These are phyloP conservation scores for Aphanocladium album DNA, from an alignment of 2,329 filamentous ascomycete genomes.

Conservation along the genomic window DNA sequence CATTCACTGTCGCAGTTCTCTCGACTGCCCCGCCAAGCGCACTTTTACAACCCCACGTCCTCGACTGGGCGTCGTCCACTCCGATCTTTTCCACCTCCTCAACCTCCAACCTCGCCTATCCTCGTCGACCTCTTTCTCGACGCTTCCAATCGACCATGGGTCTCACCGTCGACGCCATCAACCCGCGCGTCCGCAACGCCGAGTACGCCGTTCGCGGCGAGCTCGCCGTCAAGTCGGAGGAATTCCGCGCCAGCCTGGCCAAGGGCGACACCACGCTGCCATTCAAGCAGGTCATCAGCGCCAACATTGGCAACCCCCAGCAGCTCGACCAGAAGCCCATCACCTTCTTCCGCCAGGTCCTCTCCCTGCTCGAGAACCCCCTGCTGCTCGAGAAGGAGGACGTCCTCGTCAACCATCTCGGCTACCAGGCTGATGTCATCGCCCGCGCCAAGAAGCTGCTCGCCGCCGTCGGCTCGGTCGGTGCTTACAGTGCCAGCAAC, in stretches of 20 bases:
- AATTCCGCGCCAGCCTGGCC: constrained; percentile 71
- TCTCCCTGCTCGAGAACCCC: constrained; percentile 90
- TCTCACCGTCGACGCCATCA: constrained; percentile 83
- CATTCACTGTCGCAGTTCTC: background rate
- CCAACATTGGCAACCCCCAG: constrained; percentile 98
- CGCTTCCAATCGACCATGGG: constrained; percentile 31
- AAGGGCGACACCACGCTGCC: constrained; percentile 60
- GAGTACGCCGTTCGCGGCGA: constrained; percentile 97
- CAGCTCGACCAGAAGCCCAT: constrained; percentile 99
- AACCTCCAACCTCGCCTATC: background rate
- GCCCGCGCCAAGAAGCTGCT: constrained; percentile 77
- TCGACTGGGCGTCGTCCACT: background rate
- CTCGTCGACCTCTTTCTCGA: background rate
- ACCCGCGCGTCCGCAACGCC: constrained; percentile 78
- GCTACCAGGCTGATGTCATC: constrained; percentile 86
- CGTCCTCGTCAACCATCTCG: constrained; percentile 67
- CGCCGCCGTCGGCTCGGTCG: constrained; percentile 80
- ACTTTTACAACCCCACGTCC: constrained; percentile 12
- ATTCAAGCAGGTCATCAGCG: constrained; percentile 87
- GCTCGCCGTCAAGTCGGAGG: constrained; percentile 87
- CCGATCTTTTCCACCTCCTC: background rate
- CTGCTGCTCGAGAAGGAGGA: constrained; percentile 75
- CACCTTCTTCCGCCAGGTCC: constrained; percentile 96
- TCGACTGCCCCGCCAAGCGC: constrained; percentile 10
- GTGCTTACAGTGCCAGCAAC: constrained; percentile 92